A percentile compares a stretch with the other conserved stretches of the same genome.
Conservation (phyloP, 2,329 filamentous ascomycete species). For the Beauveria pseudobassiana region DNA sequence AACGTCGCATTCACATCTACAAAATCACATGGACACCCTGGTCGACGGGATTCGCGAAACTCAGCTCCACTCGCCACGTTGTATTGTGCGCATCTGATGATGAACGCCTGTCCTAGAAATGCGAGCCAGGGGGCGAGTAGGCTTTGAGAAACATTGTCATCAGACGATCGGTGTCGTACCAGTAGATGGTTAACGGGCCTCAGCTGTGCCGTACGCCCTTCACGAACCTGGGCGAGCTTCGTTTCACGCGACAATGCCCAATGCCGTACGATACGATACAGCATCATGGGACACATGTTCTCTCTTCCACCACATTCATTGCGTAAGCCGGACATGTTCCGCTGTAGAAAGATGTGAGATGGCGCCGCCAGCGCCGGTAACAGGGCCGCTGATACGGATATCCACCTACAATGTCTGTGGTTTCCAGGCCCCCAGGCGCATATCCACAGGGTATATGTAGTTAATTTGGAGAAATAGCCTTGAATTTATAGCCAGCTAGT, state of each 20-base stretch:
- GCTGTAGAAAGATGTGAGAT: not conserved
- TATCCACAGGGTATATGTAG: not conserved
- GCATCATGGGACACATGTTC: not conserved
- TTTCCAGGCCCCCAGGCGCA: not conserved
- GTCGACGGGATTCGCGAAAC: constrained; percentile 6
- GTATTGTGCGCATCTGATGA: not conserved
- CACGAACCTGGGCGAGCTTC: not conserved
- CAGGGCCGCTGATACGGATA: not conserved
- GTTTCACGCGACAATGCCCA: not conserved
- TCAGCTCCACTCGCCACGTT: constrained; percentile 8
- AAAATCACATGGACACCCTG: not conserved
- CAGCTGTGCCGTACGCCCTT: not conserved
- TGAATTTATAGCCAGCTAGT: not conserved
- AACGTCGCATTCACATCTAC: constrained; percentile 3
- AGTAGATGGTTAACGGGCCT: not conserved
- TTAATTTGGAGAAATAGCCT: not conserved
- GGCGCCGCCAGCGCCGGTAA: not conserved
- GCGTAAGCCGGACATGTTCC: constrained; percentile 1
- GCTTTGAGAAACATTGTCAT: not conserved
- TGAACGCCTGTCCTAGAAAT: not conserved
- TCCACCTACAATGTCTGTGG: not conserved
- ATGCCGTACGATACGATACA: not conserved
- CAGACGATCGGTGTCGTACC: not conserved
- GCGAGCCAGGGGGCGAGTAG: not conserved
- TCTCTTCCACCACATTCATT: not conserved